Conservation (phyloP, 768 basidiomycete species). For the Leccinum broughii region DNA sequence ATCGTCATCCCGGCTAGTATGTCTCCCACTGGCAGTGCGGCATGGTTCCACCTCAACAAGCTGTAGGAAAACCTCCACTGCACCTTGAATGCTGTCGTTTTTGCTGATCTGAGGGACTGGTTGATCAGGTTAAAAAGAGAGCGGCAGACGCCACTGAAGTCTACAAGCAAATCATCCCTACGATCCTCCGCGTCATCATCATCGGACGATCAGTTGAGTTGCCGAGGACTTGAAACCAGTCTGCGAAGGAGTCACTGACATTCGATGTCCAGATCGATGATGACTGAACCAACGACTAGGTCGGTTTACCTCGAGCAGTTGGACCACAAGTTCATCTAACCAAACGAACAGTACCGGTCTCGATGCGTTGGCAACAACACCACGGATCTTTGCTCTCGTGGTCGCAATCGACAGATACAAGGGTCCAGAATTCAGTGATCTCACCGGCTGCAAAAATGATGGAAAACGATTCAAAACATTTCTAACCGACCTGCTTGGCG, state of each 20-base stretch:
- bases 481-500: slow-evolving; percentile 14
- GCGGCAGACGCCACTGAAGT: neutral
- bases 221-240: neutral
- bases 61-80: neutral
- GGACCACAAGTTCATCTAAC: neutral
- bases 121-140: slow-evolving; percentile 4
- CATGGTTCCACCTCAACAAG: slow-evolving; percentile 6
- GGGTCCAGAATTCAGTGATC: rapidly evolving
- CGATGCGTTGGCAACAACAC: neutral
- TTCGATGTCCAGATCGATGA: slow-evolving; percentile 8
- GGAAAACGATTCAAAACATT: slow-evolving; percentile 14
- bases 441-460: slow-evolving; percentile 22
- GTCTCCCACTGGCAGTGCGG: neutral
- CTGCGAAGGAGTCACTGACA: neutral
- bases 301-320: neutral
- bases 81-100: neutral
- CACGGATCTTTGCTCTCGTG: slow-evolving; percentile 22
- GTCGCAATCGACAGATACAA: slow-evolving; percentile 18
- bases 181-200: neutral
- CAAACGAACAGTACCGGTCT: neutral
- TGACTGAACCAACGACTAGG: neutral
- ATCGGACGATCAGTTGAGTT: slow-evolving; percentile 16
- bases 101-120: neutral
- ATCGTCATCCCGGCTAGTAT: neutral
- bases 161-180: slow-evolving; percentile 2